A percentile compares a stretch with the other conserved stretches of the same genome.
phyloP scores from a whole-genome alignment of 306 rosid genomes.

The Chamaecrista fasciculata region DNA sequence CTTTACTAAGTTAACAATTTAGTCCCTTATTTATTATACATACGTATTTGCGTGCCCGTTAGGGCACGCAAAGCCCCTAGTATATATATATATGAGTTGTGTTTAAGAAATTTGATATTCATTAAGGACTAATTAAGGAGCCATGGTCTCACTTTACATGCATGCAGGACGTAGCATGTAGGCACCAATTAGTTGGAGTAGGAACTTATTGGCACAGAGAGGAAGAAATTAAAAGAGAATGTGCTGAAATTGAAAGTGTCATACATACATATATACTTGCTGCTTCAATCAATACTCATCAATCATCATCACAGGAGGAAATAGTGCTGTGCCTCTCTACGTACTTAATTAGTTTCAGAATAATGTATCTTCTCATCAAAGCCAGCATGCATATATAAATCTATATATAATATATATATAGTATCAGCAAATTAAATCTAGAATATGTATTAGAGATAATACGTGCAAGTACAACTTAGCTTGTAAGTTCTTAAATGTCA shows the following conservation, averaged over 20 bases:
- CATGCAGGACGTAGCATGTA: conserved; percentile 20
- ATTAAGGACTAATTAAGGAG: not conserved
- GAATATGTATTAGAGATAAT: conserved; percentile 16
- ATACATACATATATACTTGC: not conserved
- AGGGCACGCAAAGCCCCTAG: too few species aligned
- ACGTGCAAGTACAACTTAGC: conserved; percentile 24
- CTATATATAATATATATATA: not conserved
- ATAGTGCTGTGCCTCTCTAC: conserved; percentile 1
- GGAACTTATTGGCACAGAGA: not conserved
- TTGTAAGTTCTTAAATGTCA: too few species aligned
- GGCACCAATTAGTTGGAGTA: not conserved
- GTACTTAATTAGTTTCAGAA: conserved; percentile 5
- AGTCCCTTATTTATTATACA: too few species aligned
- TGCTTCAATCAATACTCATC: conserved; percentile 3
- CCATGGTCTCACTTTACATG: conserved; percentile 5
- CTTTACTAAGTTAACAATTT: too few species aligned
- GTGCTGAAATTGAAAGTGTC: not conserved
- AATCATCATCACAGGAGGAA: too few species aligned
- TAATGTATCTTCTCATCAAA: conserved; percentile 27
- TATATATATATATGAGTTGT: too few species aligned
- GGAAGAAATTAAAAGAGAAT: too few species aligned
- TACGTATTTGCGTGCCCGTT: too few species aligned
- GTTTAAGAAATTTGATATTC: not conserved
- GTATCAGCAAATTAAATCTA: not conserved
- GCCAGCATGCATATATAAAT: not conserved